Conservation (phyloP, 805 yeast genomes). For the Myxozyma vanderwaltii region DNA sequence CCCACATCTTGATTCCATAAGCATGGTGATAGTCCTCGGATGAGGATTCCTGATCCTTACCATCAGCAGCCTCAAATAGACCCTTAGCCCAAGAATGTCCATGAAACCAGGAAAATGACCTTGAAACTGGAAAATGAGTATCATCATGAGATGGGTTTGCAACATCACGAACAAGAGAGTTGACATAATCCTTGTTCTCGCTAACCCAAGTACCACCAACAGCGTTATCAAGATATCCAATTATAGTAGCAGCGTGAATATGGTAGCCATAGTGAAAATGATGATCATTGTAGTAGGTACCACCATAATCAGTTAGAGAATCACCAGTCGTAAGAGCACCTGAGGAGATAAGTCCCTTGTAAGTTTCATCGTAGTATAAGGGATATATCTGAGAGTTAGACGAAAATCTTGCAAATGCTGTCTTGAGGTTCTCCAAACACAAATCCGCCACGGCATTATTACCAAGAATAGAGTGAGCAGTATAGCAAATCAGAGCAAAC, state of each 20-base stretch:
- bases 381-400: slow-evolving; percentile 70
- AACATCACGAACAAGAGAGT: slow-evolving; percentile 63
- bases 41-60: slow-evolving; percentile 70
- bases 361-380: slow-evolving; percentile 63
- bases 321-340: slow-evolving; percentile 40
- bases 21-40: slow-evolving; percentile 72
- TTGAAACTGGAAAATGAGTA: slow-evolving; percentile 65
- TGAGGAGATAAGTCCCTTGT: slow-evolving; percentile 61
- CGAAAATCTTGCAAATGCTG: slow-evolving; percentile 70
- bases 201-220: slow-evolving; percentile 57
- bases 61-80: slow-evolving; percentile 61
- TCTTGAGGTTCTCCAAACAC: slow-evolving; percentile 60
- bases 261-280: slow-evolving; percentile 87
- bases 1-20: slow-evolving; percentile 74
- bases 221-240: slow-evolving; percentile 63
- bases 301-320: slow-evolving; percentile 68
- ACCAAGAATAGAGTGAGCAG: slow-evolving; percentile 63
- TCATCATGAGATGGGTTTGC: slow-evolving; percentile 57
- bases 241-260: slow-evolving; percentile 78
- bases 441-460: slow-evolving; percentile 55
- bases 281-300: slow-evolving; percentile 79
- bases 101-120: slow-evolving; percentile 69
- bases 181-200: slow-evolving; percentile 57
- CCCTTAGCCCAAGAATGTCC: slow-evolving; percentile 77
- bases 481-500: slow-evolving; percentile 82